Evolutionary conservation across 2,329 filamentous ascomycete species (phyloP), one percentile per base, ranked within the genome.

Genomic region (Incumbomyces delicatus): DNA sequence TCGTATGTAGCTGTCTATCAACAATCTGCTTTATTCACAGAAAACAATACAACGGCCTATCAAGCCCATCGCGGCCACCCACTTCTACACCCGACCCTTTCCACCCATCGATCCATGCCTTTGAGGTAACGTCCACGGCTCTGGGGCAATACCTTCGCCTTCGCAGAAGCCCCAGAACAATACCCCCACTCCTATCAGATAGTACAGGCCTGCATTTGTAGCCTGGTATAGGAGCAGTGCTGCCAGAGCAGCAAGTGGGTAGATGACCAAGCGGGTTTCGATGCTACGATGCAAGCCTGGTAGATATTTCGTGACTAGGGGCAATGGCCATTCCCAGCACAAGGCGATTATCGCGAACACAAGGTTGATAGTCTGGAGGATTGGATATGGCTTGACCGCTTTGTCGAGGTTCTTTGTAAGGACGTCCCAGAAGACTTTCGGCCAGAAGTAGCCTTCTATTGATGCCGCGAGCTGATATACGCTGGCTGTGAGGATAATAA

Each of bases 151-250:
- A 68, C 95, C 89, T 82, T 98, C 92, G 67, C 92, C 92, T 67
- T 98, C 90, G 60, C 84, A 92, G 60, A 94, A 96, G 1, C 87
- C 92, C 89, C 89, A 95, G 60, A 96, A 95, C 66, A 96, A 98
- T 12, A 92, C 82, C 6, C 71, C 74, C 69, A 94, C 81, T 16
- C 83, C 90, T 52, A 95, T 77, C 20, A 94, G 63, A 63, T 96
- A 95, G 69, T 96, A 98, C 44, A 96, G 69, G 3, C 87, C 92
- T 2, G 90, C 76, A 63, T 98, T 94, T 22, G 89, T 95, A 49
- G 81, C 85, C 66, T 96, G 92, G 64, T 98, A 98, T 53, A 95
- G 71, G 53, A 98, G 73, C 22, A 83, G 73, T 5, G 86, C 80
- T 16, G 81, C 72, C 35, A 96, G 72, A 7, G 84, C 80, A 37